These are phyloP conservation scores for Septoria petroselini DNA, from an alignment of 2,329 filamentous ascomycete genomes.

Conservation along the genomic window DNA sequence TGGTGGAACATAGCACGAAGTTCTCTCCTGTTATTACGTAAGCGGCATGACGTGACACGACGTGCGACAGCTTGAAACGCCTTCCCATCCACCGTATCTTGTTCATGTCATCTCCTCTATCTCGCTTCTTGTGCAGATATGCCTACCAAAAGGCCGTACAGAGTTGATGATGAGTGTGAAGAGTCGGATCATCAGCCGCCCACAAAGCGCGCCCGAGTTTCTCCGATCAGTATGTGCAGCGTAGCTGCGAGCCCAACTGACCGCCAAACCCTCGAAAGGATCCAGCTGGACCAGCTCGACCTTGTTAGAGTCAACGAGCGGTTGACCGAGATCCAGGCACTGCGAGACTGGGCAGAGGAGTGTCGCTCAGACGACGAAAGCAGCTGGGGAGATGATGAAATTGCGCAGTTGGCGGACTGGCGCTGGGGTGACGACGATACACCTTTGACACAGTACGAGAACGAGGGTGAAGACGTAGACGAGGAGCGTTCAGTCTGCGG, in stretches of 20 bases:
- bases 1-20: too few relatives aligned
- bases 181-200: neutral
- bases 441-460: neutral
- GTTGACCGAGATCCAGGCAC: neutral
- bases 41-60: too few relatives aligned
- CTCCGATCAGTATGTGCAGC: neutral
- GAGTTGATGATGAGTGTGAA: too few relatives aligned
- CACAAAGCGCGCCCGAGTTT: neutral
- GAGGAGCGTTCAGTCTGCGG: too few relatives aligned
- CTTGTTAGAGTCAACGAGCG: neutral
- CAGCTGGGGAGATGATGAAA: neutral
- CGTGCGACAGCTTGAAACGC: too few relatives aligned
- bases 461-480: too few relatives aligned
- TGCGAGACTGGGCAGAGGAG: neutral
- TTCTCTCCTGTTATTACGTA: too few relatives aligned
- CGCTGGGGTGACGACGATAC: neutral
- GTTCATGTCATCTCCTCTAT: too few relatives aligned
- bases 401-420: neutral
- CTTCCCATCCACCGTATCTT: too few relatives aligned
- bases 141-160: too few relatives aligned
- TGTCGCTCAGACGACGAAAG: neutral
- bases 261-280: neutral
- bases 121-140: too few relatives aligned
- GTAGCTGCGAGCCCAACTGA: neutral
- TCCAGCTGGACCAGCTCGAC: neutral